These are phyloP conservation scores for Dryas alaskensis DNA, from an alignment of 306 rosid species.

Conservation along the genomic window DNA sequence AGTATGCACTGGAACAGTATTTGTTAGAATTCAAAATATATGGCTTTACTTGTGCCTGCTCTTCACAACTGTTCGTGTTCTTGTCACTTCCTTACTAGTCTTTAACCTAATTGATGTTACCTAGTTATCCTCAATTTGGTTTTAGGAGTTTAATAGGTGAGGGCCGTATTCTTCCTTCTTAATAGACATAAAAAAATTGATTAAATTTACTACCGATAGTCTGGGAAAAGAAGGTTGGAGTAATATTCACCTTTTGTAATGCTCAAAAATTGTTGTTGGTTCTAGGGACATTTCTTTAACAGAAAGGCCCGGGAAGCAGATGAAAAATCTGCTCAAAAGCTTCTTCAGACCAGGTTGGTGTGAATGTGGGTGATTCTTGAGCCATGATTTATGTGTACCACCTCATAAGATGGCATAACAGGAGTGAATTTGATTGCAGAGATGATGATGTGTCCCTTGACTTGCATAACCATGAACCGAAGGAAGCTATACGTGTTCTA, in stretches of 20 bases:
- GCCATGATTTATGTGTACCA: neutral
- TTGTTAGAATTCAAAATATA: neutral
- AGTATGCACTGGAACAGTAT: neutral
- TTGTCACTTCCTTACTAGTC: neutral
- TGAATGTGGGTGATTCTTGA: slow-evolving; percentile 8
- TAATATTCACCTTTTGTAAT: neutral
- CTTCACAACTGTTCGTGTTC: neutral
- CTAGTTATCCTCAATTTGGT: neutral
- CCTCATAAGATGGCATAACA: slow-evolving; percentile 10
- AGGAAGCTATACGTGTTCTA: slow-evolving; percentile 33
- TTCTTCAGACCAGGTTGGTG: slow-evolving; percentile 29
- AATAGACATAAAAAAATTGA: neutral
- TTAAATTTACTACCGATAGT: neutral
- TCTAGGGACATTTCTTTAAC: slow-evolving; percentile 36
- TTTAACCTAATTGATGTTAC: neutral
- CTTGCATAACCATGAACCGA: slow-evolving; percentile 33
- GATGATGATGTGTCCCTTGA: slow-evolving; percentile 32
- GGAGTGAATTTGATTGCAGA: slow-evolving; percentile 20
- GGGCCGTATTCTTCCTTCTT: neutral
- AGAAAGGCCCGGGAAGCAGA: slow-evolving; percentile 40
- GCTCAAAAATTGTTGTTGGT: neutral
- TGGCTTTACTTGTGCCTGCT: neutral
- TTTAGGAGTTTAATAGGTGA: neutral
- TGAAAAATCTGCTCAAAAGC: slow-evolving; percentile 32
- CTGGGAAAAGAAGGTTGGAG: neutral